phyloP scores from a whole-genome alignment of 1,284 basidiomycete genomes.

The Meira nashicola region DNA sequence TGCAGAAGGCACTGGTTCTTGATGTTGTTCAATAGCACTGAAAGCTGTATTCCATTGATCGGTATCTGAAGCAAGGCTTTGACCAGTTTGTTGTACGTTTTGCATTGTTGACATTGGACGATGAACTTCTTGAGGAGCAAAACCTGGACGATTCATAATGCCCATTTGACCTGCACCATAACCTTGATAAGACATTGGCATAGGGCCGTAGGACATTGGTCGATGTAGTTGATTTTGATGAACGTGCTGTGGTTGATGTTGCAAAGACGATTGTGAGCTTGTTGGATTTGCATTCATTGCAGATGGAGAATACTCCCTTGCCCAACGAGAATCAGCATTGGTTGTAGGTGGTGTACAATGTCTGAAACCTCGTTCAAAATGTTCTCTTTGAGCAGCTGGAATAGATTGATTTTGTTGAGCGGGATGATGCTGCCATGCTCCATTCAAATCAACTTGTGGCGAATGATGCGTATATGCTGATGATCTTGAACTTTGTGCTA shows the following conservation, averaged over 20 bases:
- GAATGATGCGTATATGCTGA: conserved; percentile 1
- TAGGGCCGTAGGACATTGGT: not conserved
- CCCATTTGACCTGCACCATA: not conserved
- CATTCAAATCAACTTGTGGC: not conserved
- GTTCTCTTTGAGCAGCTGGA: not conserved
- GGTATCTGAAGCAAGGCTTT: conserved; percentile 19
- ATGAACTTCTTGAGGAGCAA: not conserved
- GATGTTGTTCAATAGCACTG: conserved; percentile 30
- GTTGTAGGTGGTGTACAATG: not conserved
- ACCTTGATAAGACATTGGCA: not conserved
- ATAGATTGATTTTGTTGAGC: not conserved
- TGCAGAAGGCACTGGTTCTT: conserved; percentile 12
- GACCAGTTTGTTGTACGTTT: conserved; percentile 12
- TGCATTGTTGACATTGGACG: not conserved
- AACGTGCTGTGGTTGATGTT: not conserved
- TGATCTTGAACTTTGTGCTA: conserved; percentile 9
- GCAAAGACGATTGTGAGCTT: not conserved
- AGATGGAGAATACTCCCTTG: not conserved
- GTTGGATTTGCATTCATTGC: not conserved
- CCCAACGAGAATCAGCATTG: not conserved
- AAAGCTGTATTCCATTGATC: conserved; percentile 46
- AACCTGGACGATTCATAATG: not conserved
- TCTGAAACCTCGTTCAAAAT: conserved; percentile 14
- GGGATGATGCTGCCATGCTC: not conserved
- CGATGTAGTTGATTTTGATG: not conserved